Percentiles rank a stretch among this genome's conserved stretches.
phyloP scores from a whole-genome alignment of 495 filamentous ascomycete species.

The Tuber borchii region DNA sequence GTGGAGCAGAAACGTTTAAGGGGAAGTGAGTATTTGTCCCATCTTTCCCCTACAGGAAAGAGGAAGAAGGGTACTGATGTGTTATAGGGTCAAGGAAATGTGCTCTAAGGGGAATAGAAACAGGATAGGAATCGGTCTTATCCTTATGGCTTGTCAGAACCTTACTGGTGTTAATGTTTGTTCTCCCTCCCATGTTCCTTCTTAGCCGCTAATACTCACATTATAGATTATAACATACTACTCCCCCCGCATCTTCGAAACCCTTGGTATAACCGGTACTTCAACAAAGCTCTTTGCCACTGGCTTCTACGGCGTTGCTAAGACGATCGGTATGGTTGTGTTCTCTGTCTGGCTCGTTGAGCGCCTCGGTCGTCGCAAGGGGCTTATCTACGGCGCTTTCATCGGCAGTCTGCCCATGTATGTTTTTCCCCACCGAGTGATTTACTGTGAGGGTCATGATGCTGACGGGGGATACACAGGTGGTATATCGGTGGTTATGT shows the following conservation, averaged over 20 bases:
- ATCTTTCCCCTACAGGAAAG: not conserved
- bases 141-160: slow-evolving; percentile 41
- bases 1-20: slow-evolving; percentile 14
- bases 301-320: slow-evolving; percentile 52
- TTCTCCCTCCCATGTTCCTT: not conserved
- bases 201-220: not conserved
- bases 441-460: not conserved
- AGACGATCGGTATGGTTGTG: slow-evolving; percentile 43
- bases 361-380: slow-evolving; percentile 29
- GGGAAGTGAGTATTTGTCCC: slow-evolving; percentile 16
- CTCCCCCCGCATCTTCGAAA: slow-evolving; percentile 50
- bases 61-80: not conserved
- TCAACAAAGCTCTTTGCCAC: slow-evolving; percentile 48
- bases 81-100: slow-evolving; percentile 28
- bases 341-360: slow-evolving; percentile 37
- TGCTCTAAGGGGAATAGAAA: slow-evolving; percentile 34
- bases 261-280: slow-evolving; percentile 48
- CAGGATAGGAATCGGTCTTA: slow-evolving; percentile 38
- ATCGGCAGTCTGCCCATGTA: slow-evolving; percentile 37
- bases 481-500: slow-evolving; percentile 41
- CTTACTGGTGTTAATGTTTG: slow-evolving; percentile 41
- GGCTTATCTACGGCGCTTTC: slow-evolving; percentile 35
- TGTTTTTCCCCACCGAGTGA: slow-evolving; percentile 1
- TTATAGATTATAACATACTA: slow-evolving; percentile 49
- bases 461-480: slow-evolving; percentile 6